Evolutionary conservation across 345 rosid genomes (phyloP), one percentile per base, ranked within the genome.

Genomic region (Hibiscus syriacus): DNA sequence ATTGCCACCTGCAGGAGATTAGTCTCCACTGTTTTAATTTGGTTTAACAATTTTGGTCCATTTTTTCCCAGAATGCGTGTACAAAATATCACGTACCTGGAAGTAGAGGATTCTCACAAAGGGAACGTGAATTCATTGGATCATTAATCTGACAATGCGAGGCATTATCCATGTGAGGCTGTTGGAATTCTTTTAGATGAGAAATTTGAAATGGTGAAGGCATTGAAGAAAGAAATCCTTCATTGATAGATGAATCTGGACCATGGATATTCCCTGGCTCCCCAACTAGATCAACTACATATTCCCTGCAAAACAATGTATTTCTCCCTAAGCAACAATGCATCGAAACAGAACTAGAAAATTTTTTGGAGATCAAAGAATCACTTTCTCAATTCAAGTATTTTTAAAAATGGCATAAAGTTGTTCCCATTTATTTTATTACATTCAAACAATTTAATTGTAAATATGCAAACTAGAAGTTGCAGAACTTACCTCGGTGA

Each of bases 231-330:
- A 72, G 68, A 68, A 68, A 72, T 70, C 83, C 88, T 75, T 96
- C 96, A 71, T 90, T 90, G 76, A 89, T 87, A 13, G 96, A 83
- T 27, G 94, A 87, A 82, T 90, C 92, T 4, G 98, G 96, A 69
- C 90, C 86, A 20, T 85, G 92, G 34, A 93, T 66, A 68, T 87
- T 86, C 76, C 98, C 98, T 23, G 98, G 98, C 69, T 87, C 83
- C 67, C 97, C 94, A 7, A 93, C 87, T 19, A 93, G 92, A 78
- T 90, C 98, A 73, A 93, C 98, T 36, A 93, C 98, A 70, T 88
- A 93, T 70, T 93, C 98, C 88, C 98, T 93, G 87, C 48, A 32
- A 67, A 78, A 77, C 65, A 70, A 78, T 13, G 23, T n/a, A 65
- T 69, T 38, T 64, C 41, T 25, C 22, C 34, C 34, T 73, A 2